Evolutionary conservation across 768 basidiomycete genomes (phyloP).

Genomic region (Piloderma croceum): DNA sequence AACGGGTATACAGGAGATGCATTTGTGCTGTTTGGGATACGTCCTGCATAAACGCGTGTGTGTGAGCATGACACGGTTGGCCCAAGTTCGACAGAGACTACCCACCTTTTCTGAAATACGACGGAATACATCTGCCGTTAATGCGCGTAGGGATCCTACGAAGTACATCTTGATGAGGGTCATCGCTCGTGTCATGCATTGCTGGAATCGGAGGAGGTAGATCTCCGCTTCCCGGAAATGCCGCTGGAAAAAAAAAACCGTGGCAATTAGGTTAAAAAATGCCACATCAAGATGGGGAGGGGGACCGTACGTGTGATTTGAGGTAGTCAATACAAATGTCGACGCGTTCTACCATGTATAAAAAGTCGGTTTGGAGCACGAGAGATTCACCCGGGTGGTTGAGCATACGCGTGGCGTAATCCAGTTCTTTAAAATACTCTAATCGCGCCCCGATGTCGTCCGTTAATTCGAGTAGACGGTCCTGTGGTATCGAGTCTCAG

Average conservation of each 20-base stretch:
- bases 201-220: conserved; percentile 94
- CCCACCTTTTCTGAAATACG: conserved; percentile 70
- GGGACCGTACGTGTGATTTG: conserved; percentile 66
- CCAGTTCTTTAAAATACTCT: conserved; percentile 93
- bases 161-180: conserved; percentile 98
- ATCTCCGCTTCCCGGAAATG: conserved; percentile 91
- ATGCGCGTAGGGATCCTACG: conserved; percentile 72
- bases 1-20: conserved; percentile 89
- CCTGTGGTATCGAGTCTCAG: conserved; percentile 37
- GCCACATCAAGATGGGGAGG: neutral
- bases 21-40: conserved; percentile 74
- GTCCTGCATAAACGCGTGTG: conserved; percentile 39
- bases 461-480: conserved; percentile 68
- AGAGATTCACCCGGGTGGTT: conserved; percentile 91
- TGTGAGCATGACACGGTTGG: neutral
- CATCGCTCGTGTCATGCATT: conserved; percentile 98
- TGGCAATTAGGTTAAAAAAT: neutral
- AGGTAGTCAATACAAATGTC: conserved; percentile 93
- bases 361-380: conserved; percentile 84
- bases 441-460: conserved; percentile 78
- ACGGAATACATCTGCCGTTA: conserved; percentile 73
- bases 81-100: conserved; percentile 1
- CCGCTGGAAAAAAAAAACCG: conserved; percentile 43
- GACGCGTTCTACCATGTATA: conserved; percentile 94
- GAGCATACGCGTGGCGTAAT: conserved; percentile 86